Evolutionary conservation across 192 early-diverging fungal species (phyloP).

Genomic region (Backusella morwellensis): DNA sequence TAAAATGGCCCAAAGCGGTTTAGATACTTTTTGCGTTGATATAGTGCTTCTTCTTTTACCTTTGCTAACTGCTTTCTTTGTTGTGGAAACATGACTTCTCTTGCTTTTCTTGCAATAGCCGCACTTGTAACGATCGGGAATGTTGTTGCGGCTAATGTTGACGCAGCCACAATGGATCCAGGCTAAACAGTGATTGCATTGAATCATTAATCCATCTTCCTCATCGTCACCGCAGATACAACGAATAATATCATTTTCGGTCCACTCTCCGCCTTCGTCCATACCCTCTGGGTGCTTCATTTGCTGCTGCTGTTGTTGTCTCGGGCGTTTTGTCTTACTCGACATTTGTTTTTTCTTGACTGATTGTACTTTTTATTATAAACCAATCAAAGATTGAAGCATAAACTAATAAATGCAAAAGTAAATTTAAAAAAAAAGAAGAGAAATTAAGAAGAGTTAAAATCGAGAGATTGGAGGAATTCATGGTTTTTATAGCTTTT

Average conservation of each 20-base stretch:
- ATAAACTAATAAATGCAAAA: not conserved
- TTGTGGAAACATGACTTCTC: not conserved
- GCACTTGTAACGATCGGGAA: conserved; percentile 87
- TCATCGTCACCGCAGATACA: conserved; percentile 88
- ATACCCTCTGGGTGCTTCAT: not conserved
- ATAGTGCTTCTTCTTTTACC: too few species aligned
- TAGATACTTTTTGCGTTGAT: too few species aligned
- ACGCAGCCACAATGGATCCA: conserved; percentile 97
- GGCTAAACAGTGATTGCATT: conserved; percentile 88
- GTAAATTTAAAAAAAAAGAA: not conserved
- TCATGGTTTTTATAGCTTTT: not conserved
- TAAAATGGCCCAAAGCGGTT: not conserved
- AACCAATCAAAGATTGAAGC: not conserved
- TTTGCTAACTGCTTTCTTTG: not conserved
- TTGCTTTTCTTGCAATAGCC: conserved; percentile 58
- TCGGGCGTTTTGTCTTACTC: not conserved
- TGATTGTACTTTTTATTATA: not conserved
- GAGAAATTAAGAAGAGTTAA: not conserved
- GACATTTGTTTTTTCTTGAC: not conserved
- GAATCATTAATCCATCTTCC: conserved; percentile 97
- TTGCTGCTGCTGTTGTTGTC: not conserved
- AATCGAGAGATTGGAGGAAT: not conserved
- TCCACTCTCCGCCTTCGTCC: not conserved
- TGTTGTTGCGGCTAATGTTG: conserved; percentile 57
- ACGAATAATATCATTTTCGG: conserved; percentile 72